Evolutionary conservation across 768 basidiomycete species (phyloP), one percentile per base, ranked within the genome.

Genomic region (Hygrophorus pudorinus): DNA sequence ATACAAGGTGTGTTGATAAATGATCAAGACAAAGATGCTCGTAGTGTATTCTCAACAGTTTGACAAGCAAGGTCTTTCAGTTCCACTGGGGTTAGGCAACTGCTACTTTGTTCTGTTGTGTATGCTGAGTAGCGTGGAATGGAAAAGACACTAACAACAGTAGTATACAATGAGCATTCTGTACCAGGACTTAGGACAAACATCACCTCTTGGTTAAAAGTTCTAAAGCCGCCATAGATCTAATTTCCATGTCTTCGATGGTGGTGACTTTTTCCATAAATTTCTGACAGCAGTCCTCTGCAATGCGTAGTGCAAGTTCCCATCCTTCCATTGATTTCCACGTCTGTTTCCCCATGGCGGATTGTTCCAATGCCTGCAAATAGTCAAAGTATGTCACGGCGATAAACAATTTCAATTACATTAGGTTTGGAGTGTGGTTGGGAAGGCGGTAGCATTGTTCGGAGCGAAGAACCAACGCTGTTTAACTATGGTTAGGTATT

Each of bases 61-160:
- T n/a, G n/a, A n/a, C n/a, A n/a, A n/a, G n/a, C n/a, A n/a, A n/a
- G n/a, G n/a, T n/a, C n/a, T n/a, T n/a, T n/a, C n/a, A n/a, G n/a
- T n/a, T n/a, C n/a, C n/a, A n/a, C n/a, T n/a, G n/a, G n/a, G n/a
- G n/a, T n/a, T n/a, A n/a, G n/a, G n/a, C n/a, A n/a, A n/a, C n/a
- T n/a, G n/a, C n/a, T n/a, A n/a, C n/a, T n/a, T n/a, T n/a, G n/a
- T n/a, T n/a, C n/a, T n/a, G n/a, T n/a, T n/a, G n/a, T n/a, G n/a
- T n/a, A n/a, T n/a, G n/a, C n/a, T n/a, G n/a, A n/a, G n/a, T n/a
- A n/a, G n/a, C 50, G 46, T 40, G 52, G 52, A 44, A 53, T 51
- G 27, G 42, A 51, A 29, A 35, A 39, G 47, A 53, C 52, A 48
- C 52, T 53, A 34, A 42, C 33, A 53, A 38, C 42, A 48, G 39